Percentiles rank a stretch among this genome's conserved stretches.
Conservation (phyloP, 2,329 filamentous ascomycete genomes). For the Cyphellophora europaea region DNA sequence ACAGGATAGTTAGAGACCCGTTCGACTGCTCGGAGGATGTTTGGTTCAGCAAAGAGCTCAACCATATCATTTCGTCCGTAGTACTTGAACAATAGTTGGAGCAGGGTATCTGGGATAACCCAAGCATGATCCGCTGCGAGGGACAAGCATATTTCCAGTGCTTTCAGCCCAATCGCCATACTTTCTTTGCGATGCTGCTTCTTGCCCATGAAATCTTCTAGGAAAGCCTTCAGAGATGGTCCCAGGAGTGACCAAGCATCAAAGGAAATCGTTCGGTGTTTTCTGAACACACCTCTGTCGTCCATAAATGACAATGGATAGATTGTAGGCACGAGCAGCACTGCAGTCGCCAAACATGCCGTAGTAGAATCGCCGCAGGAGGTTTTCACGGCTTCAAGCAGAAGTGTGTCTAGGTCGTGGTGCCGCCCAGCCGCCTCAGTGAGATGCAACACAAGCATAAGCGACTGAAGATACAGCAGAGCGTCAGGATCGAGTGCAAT, state of each 20-base stretch:
- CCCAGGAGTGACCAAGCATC: background rate
- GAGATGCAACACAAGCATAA: background rate
- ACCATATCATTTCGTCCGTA: slow-evolving; percentile 15
- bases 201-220: background rate
- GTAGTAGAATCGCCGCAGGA: background rate
- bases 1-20: background rate
- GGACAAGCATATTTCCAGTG: background rate
- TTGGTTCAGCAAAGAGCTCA: slow-evolving; percentile 9
- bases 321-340: slow-evolving; percentile 1
- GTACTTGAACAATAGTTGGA: slow-evolving; percentile 13
- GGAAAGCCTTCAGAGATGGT: background rate
- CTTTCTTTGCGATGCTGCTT: background rate
- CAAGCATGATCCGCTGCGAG: background rate
- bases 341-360: background rate
- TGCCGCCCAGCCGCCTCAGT: background rate
- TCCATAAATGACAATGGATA: background rate
- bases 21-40: background rate
- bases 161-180: background rate
- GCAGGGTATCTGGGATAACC: slow-evolving; percentile 7
- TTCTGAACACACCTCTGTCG: background rate
- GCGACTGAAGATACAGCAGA: background rate
- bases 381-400: background rate
- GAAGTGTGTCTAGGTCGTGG: background rate
- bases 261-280: background rate
- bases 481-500: background rate